phyloP scores from a whole-genome alignment of 768 basidiomycete species.

The Gautieria morchelliformis region DNA sequence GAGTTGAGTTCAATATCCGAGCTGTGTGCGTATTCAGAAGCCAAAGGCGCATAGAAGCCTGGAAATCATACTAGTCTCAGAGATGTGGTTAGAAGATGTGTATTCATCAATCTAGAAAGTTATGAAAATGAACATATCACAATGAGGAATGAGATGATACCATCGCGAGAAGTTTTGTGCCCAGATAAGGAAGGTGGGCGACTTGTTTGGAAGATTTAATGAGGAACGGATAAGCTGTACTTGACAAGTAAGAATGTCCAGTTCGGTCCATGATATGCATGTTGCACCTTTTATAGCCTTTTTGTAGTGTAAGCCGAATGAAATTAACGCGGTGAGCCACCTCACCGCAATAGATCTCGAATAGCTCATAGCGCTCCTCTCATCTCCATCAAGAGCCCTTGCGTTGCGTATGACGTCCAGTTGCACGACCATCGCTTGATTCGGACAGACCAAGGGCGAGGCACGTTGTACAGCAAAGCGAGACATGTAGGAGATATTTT shows the following conservation, averaged over 20 bases:
- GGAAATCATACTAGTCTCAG: constrained; percentile 43
- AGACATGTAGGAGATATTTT: constrained; percentile 23
- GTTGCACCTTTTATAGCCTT: background rate
- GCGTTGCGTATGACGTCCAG: constrained; percentile 47
- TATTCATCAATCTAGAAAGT: constrained; percentile 52
- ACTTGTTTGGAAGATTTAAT: constrained; percentile 13
- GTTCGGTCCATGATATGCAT: background rate
- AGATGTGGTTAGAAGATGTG: constrained; percentile 40
- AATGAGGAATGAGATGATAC: constrained; percentile 13
- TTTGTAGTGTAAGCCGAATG: background rate
- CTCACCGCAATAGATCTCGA: constrained; percentile 61
- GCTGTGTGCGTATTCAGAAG: background rate
- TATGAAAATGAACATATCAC: background rate
- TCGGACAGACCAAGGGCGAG: constrained; percentile 59
- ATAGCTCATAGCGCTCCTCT: constrained; percentile 61
- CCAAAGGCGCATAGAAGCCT: background rate
- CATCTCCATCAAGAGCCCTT: constrained; percentile 58
- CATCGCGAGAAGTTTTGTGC: constrained; percentile 27
- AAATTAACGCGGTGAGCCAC: constrained; percentile 3
- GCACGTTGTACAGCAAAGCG: constrained; percentile 52
- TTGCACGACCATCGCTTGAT: constrained; percentile 52
- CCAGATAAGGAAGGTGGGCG: constrained; percentile 25
- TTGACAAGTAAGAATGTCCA: constrained; percentile 7
- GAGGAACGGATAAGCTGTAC: constrained; percentile 14
- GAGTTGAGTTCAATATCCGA: constrained; percentile 41